Percentiles rank a stretch among this genome's conserved stretches.
These are phyloP conservation scores for Pulveroboletus sp. DNA, from an alignment of 768 basidiomycete species.

Conservation along the genomic window DNA sequence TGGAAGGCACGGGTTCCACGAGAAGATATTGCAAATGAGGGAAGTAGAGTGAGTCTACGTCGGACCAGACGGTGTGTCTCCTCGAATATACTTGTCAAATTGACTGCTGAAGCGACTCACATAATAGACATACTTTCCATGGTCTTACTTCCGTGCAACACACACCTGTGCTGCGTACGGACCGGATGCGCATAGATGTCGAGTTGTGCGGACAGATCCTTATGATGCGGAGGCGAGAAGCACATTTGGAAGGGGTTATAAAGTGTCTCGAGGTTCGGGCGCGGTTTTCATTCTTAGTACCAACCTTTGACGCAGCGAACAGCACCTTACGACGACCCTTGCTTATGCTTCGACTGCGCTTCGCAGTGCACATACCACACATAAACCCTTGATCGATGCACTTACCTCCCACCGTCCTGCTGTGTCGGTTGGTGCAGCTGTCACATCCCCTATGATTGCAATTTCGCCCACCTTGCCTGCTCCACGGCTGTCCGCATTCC, in stretches of 20 bases:
- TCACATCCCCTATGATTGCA: background rate
- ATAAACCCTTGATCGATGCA: slow-evolving; percentile 42
- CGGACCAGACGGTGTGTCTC: slow-evolving; percentile 17
- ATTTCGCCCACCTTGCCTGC: background rate
- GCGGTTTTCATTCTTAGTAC: slow-evolving; percentile 7
- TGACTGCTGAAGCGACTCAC: slow-evolving; percentile 2
- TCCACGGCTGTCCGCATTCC: slow-evolving; percentile 1
- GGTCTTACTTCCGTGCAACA: slow-evolving; percentile 49
- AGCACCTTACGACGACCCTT: slow-evolving; percentile 52
- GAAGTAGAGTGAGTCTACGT: slow-evolving; percentile 22
- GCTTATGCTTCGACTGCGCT: slow-evolving; percentile 51
- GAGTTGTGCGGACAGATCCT: slow-evolving; percentile 72
- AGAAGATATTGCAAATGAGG: slow-evolving; percentile 9
- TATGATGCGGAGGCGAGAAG: slow-evolving; percentile 61
- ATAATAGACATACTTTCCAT: slow-evolving; percentile 66
- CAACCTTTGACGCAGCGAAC: slow-evolving; percentile 2
- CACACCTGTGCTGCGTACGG: slow-evolving; percentile 46
- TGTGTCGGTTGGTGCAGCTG: background rate
- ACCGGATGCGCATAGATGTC: slow-evolving; percentile 74
- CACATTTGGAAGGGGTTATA: slow-evolving; percentile 61
- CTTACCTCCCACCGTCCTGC: slow-evolving; percentile 32
- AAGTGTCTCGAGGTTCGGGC: slow-evolving; percentile 49
- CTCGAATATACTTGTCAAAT: background rate
- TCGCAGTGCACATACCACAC: slow-evolving; percentile 53
- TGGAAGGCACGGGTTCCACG: slow-evolving; percentile 17